A percentile compares a stretch with the other conserved stretches of the same genome.
phyloP scores from a whole-genome alignment of 805 yeast species.

The Ogataea zsoltii region DNA sequence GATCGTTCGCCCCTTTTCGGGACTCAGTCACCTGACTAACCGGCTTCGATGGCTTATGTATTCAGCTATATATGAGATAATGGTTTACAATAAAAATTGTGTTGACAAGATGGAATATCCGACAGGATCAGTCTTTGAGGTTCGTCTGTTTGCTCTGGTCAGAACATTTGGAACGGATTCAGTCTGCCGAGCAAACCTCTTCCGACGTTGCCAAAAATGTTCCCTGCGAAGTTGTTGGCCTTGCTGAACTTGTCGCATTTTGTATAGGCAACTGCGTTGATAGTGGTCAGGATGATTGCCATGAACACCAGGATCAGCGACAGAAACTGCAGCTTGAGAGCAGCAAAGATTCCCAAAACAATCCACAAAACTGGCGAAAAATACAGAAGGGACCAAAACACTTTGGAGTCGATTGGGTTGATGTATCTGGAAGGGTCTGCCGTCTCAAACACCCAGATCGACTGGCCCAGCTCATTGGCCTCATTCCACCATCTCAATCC shows the following conservation, averaged over 20 bases:
- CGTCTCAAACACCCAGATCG: conserved; percentile 85
- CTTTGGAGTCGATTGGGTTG: conserved; percentile 88
- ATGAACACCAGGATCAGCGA: conserved; percentile 63
- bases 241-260: conserved; percentile 90
- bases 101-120: too few relatives aligned
- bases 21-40: too few relatives aligned
- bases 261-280: conserved; percentile 88
- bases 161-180: conserved; percentile 38
- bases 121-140: too few relatives aligned
- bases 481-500: conserved; percentile 99
- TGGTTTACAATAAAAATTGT: conserved; percentile 5
- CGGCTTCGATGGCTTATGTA: too few relatives aligned
- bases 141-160: neutral
- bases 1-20: too few relatives aligned
- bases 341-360: conserved; percentile 71
- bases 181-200: conserved; percentile 45
- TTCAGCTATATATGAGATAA: neutral
- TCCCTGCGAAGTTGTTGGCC: conserved; percentile 67
- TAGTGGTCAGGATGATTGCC: conserved; percentile 69
- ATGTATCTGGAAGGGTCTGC: conserved; percentile 72
- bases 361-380: conserved; percentile 76
- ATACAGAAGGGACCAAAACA: conserved; percentile 83
- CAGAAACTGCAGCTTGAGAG: conserved; percentile 73
- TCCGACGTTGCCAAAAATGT: conserved; percentile 54
- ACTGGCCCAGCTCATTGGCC: conserved; percentile 59